Evolutionary conservation across 2,329 filamentous ascomycete genomes (phyloP), one percentile per base, ranked within the genome.

Genomic region (Capronia epimyces): DNA sequence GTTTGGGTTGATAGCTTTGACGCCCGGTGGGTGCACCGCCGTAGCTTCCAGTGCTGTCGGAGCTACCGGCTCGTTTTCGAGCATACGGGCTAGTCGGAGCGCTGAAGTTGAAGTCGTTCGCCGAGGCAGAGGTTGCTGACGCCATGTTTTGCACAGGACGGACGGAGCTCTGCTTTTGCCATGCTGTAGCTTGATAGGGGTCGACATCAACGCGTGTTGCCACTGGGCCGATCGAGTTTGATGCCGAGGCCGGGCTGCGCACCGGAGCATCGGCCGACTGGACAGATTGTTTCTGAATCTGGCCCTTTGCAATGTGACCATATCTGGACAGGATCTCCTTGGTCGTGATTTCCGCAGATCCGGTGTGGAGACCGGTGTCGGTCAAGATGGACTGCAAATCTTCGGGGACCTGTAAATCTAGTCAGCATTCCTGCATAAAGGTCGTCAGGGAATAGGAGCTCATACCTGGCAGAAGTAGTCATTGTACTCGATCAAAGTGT

Each of bases 311-410:
- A 56, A 93, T 84, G 64, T 95, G 88, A 43, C 89, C 89, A 69
- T 94, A 96, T 50, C 89, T 83, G 67, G 91, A 95, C 45, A 98
- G 77, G 48, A 98, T 97, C 64, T 98, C 93, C 69, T 98, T 98
- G 4, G 90, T 95, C 1, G 91, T 96, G 56, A 96, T 84, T 53
- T 98, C 91, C 40, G 86, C 84, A 57, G 79, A 84, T 63, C 82
- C 86, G 66, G 84, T 88, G 69, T 94, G 91, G 45, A 95, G 80
- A 18, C 80, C 79, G 3, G 84, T 84, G 67, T 98, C 91, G 65
- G 84, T 87, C 21, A 97, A 76, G 46, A 96, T 83, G 46, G 87
- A 84, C 63, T 90, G 83, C 21, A 98, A 79, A 65, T 97, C 90
- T 65, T 94, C 89, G 0, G 93, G 93, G 41, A 98, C 89, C 93